Evolutionary conservation across 768 basidiomycete species (phyloP), one percentile per base, ranked within the genome.

Genomic region (Mycena epipterygia): DNA sequence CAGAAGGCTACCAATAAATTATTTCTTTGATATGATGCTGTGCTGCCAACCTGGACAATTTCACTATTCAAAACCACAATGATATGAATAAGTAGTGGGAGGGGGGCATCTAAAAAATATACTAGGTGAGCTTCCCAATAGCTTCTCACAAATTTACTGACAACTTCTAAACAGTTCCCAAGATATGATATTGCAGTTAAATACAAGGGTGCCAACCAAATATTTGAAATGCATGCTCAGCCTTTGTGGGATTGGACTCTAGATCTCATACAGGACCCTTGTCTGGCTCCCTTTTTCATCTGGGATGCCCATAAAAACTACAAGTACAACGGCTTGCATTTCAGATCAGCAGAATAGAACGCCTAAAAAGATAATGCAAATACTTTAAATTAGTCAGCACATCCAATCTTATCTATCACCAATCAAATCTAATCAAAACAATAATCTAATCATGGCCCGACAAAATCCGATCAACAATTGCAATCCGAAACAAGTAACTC

Each of bases 301-400:
- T 64, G 49, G 63, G 63, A 64, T 53, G 49, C 63, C 2, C 52
- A 65, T 17, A 14, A 25, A 46, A 35, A 2, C n/a, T 60, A 33
- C 30, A 25, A 25, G 63, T 81, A 73, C 58, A 73, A 81, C 70
- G 78, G 76, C 0, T 44, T 58, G 13, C 8, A 33, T 2, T 84
- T 78, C 58, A 71, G n/a, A n/a, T n/a, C n/a, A n/a, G n/a, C n/a
- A n/a, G n/a, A n/a, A n/a, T n/a, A n/a, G n/a, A n/a, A n/a, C n/a
- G n/a, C n/a, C n/a, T n/a, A n/a, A n/a, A n/a, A n/a, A n/a, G n/a
- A n/a, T n/a, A n/a, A n/a, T n/a, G n/a, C n/a, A n/a, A n/a, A n/a
- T n/a, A n/a, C n/a, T n/a, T n/a, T n/a, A n/a, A n/a, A n/a, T n/a
- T n/a, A n/a, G n/a, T n/a, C n/a, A n/a, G n/a, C n/a, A n/a, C n/a